Percentiles rank a stretch among this genome's conserved stretches.
Evolutionary conservation across 148 eudicot genomes (phyloP).

Genomic region (Chenopodium suecicum): DNA sequence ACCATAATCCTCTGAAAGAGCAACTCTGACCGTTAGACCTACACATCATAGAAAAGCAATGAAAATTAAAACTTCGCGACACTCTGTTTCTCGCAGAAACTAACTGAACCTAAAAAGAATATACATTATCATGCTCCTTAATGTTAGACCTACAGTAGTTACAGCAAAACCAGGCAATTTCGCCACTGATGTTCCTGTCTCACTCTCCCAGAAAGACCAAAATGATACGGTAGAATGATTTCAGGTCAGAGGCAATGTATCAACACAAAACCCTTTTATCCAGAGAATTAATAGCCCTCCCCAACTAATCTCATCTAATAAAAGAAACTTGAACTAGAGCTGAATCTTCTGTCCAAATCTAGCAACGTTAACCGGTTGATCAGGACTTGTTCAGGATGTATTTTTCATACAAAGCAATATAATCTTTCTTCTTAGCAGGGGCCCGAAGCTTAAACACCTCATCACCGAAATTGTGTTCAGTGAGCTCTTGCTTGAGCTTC

Average conservation of each 20-base stretch:
- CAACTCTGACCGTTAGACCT: neutral
- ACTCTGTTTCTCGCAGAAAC: neutral
- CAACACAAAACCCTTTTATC: neutral
- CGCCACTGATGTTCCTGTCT: neutral
- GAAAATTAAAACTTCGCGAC: neutral
- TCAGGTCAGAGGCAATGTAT: neutral
- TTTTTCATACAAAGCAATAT: constrained; percentile 77
- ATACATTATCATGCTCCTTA: neutral
- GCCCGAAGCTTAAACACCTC: constrained; percentile 76
- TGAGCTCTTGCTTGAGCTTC: constrained; percentile 78
- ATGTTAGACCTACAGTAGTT: constrained; percentile 8
- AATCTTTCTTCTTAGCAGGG: constrained; percentile 70
- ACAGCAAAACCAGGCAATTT: constrained; percentile 2
- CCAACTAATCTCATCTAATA: neutral
- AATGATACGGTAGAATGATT: neutral
- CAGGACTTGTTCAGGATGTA: constrained; percentile 58
- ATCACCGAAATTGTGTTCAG: constrained; percentile 71
- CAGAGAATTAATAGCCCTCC: neutral
- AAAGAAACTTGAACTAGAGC: constrained; percentile 2
- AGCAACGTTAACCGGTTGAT: neutral
- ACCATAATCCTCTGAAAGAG: neutral
- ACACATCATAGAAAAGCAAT: neutral
- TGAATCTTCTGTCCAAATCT: neutral
- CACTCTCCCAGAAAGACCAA: neutral
- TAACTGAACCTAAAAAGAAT: constrained; percentile 1